A percentile compares a stretch with the other conserved stretches of the same genome.
Conservation (phyloP, 2,329 filamentous ascomycete species). For the Alternaria ethzedia region DNA sequence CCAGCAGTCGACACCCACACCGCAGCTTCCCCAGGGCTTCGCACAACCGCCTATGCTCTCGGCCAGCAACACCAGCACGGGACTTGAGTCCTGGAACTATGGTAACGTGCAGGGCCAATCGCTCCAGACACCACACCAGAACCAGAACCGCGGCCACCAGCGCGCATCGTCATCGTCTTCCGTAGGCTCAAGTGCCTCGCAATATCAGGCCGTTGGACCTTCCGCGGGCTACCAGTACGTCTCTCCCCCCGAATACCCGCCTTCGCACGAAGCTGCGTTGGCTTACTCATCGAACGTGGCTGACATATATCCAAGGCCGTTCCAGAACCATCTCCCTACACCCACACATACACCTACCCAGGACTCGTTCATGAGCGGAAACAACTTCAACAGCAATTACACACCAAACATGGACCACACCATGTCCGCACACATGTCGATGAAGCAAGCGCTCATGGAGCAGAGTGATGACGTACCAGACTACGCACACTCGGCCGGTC, state of each 20-base stretch:
- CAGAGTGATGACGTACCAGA: constrained; percentile 59
- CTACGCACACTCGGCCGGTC: constrained; percentile 61
- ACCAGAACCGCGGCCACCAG: constrained; percentile 42
- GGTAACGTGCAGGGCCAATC: constrained; percentile 42
- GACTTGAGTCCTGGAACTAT: constrained; percentile 43
- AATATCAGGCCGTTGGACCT: constrained; percentile 40
- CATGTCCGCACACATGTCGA: constrained; percentile 63
- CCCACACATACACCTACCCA: constrained; percentile 62
- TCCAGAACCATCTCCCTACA: constrained; percentile 60
- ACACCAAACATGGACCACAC: constrained; percentile 52
- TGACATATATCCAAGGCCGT: constrained; percentile 50
- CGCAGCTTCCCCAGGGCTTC: constrained; percentile 39
- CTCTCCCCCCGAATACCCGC: constrained; percentile 53
- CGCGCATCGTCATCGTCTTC: constrained; percentile 50
- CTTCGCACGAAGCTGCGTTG: constrained; percentile 45
- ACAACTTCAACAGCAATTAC: constrained; percentile 56
- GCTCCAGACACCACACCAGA: constrained; percentile 41
- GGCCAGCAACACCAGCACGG: constrained; percentile 28
- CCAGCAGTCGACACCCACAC: constrained; percentile 50
- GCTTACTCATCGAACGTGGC: constrained; percentile 42
- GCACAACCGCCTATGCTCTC: constrained; percentile 42
- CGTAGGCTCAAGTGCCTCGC: constrained; percentile 45
- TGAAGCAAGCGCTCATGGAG: constrained; percentile 65
- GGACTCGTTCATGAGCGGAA: constrained; percentile 56
- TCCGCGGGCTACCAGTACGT: constrained; percentile 51